Base-by-base conservation (phyloP, 441 rosid genomes). In the Pelargonium fulgidum region DNA sequence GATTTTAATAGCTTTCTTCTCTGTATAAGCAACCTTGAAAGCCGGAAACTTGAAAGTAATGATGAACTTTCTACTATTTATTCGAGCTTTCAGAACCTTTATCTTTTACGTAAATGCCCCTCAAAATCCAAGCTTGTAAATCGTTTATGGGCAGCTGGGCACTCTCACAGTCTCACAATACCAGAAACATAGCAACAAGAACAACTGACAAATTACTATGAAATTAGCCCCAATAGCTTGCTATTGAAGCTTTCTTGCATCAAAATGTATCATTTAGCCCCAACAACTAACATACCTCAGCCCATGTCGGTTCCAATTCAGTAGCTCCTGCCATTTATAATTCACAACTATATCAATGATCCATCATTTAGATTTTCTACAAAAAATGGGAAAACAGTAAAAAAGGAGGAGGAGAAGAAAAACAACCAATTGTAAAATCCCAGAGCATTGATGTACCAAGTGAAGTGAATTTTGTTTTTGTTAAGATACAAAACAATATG, bases 291-390 rank as follows among this genome's bases (percentile, higher is more conserved):
- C 64, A 47, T 79, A 87, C 96, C 95, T 92, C 98, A 59, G 91
- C 82, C 98, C 98, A 90, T 2, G 87, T 82, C 54, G 96, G 86
- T 74, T 85, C 80, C 80, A 89, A 72, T 68, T 84, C 89, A 64
- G 86, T 82, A 65, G 98, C 90, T 66, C 96, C 98, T 90, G 83
- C 36, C 72, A 83, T 73, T 61, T 62, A 64, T 69, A 61, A 71
- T 41, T 54, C n/a, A 24, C 20, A 65, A 45, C 64, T 70, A 54
- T 7, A 54, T 54, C 17, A 54, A 14, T 54, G 61, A n/a, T 16
- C 19, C 14, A 54, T 2, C 7, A n/a, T 17, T 54, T 54, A 72
- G 45, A 16, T 52, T 61, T 61, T 61, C 14, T 10, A 24, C 19
- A 13, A 6, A 68, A 62, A 42, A 7, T 42, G 47, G 7, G 47